A percentile compares a stretch with the other conserved stretches of the same genome.
These are phyloP conservation scores for Wickerhamiella dianesei DNA, from an alignment of 805 yeast genomes.

Conservation along the genomic window DNA sequence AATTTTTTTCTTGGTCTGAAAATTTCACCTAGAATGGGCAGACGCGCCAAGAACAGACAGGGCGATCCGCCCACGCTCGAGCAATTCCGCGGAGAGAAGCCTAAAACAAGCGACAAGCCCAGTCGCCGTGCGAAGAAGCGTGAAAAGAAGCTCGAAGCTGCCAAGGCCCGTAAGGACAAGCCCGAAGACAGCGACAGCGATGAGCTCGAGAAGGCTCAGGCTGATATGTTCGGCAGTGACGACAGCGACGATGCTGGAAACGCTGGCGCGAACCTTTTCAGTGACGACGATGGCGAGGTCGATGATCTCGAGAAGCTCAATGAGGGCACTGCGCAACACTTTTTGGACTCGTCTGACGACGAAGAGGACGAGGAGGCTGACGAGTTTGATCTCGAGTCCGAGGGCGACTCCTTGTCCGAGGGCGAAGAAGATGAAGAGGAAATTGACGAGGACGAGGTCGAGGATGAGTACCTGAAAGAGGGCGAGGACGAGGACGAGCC, in stretches of 20 bases:
- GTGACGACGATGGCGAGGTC: conserved; percentile 57
- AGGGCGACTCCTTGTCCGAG: conserved; percentile 15
- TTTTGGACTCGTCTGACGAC: conserved; percentile 14
- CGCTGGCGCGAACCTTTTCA: conserved; percentile 54
- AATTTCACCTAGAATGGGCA: conserved; percentile 47
- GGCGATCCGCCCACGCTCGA: conserved; percentile 83
- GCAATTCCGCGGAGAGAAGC: conserved; percentile 41
- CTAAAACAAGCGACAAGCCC: conserved; percentile 10
- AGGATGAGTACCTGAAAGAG: conserved; percentile 15
- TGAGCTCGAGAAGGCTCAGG: conserved; percentile 37
- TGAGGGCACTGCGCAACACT: conserved; percentile 18
- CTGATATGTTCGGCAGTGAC: conserved; percentile 46
- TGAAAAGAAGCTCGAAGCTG: conserved; percentile 17
- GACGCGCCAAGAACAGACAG: conserved; percentile 86
- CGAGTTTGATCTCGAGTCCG: conserved; percentile 15
- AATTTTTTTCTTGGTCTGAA: conserved; percentile 3
- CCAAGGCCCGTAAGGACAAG: conserved; percentile 18
- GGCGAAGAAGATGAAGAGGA: conserved; percentile 13
- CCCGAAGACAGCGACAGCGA: conserved; percentile 33
- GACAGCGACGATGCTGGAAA: conserved; percentile 36
- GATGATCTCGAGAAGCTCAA: conserved; percentile 33
- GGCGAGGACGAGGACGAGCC: conserved; percentile 17
- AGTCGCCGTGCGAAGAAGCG: conserved; percentile 22
- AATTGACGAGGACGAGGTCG: conserved; percentile 13
- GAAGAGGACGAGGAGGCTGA: conserved; percentile 12